phyloP scores from a whole-genome alignment of 108 stramenopile genomes.

The Pseudonitzschia multiseries region DNA sequence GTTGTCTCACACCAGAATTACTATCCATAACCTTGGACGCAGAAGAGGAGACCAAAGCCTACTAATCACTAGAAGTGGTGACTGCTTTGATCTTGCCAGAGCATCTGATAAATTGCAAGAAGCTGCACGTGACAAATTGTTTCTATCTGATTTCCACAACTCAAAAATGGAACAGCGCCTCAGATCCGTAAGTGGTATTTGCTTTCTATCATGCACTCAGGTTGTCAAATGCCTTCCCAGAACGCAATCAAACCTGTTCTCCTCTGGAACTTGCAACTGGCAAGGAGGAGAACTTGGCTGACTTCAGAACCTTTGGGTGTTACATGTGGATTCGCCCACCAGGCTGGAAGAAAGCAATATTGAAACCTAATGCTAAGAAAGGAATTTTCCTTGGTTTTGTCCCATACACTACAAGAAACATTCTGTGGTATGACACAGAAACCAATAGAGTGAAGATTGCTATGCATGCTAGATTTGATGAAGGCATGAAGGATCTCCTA shows the following conservation, averaged over 20 bases:
- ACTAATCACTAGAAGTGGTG: too few species aligned
- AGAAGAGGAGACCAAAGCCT: too few species aligned
- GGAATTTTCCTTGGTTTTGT: constrained; percentile 35
- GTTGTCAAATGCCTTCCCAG: constrained; percentile 19
- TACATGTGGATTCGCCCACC: constrained; percentile 19
- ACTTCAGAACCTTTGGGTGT: constrained; percentile 41
- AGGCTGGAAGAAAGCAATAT: neutral
- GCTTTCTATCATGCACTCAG: constrained; percentile 7
- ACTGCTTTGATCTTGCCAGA: too few species aligned
- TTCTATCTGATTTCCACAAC: too few species aligned
- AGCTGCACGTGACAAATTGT: too few species aligned
- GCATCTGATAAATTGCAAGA: too few species aligned
- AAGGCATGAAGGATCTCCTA: constrained; percentile 47
- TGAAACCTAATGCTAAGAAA: constrained; percentile 6
- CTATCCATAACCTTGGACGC: too few species aligned
- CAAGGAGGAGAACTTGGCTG: constrained; percentile 5
- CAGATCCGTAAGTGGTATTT: too few species aligned
- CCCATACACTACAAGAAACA: constrained; percentile 27
- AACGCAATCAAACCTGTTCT: constrained; percentile 6
- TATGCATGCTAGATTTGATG: constrained; percentile 40
- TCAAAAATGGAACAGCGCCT: too few species aligned
- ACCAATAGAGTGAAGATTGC: constrained; percentile 39
- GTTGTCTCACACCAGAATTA: too few species aligned
- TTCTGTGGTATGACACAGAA: too few species aligned
- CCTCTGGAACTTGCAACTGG: constrained; percentile 8